phyloP scores from a whole-genome alignment of 2,329 filamentous ascomycete genomes.

The Neonectria sp. region DNA sequence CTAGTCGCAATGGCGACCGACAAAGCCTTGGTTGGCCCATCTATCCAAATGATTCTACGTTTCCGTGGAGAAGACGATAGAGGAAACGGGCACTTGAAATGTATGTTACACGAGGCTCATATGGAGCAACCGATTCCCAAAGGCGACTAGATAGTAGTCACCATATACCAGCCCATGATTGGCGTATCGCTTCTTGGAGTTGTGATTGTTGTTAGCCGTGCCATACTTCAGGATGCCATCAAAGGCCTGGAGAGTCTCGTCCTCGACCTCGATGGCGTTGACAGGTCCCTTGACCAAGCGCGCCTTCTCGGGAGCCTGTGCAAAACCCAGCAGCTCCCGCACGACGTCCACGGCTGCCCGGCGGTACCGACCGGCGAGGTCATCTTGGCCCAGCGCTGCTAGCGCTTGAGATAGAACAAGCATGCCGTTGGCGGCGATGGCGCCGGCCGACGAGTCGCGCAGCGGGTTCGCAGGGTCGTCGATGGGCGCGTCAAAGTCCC shows the following conservation, averaged over 20 bases:
- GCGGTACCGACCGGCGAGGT: slow-evolving; percentile 44
- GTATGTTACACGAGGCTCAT: too few species aligned
- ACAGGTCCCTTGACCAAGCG: background rate
- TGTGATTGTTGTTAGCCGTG: slow-evolving; percentile 53
- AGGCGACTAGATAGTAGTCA: slow-evolving; percentile 63
- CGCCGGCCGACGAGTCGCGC: slow-evolving; percentile 56
- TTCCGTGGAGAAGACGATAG: too few species aligned
- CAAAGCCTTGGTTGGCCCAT: too few species aligned
- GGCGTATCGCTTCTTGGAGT: slow-evolving; percentile 46
- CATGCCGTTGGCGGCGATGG: slow-evolving; percentile 60
- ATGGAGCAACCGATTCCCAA: slow-evolving; percentile 63
- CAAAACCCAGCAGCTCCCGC: slow-evolving; percentile 48
- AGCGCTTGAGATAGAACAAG: slow-evolving; percentile 56
- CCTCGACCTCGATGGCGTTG: background rate
- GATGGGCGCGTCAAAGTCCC: slow-evolving; percentile 60
- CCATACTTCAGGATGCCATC: slow-evolving; percentile 51
- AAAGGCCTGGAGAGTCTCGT: slow-evolving; percentile 33
- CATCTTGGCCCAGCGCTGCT: slow-evolving; percentile 23
- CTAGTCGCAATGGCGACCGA: too few species aligned
- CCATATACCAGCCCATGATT: slow-evolving; percentile 64
- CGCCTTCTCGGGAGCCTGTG: slow-evolving; percentile 42
- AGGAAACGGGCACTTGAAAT: background rate
- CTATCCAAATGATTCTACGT: too few species aligned
- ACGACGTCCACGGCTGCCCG: slow-evolving; percentile 49
- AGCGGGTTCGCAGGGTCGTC: slow-evolving; percentile 46